Base-by-base conservation (phyloP, 2,329 filamentous ascomycete species). In the Zarea fungicola region DNA sequence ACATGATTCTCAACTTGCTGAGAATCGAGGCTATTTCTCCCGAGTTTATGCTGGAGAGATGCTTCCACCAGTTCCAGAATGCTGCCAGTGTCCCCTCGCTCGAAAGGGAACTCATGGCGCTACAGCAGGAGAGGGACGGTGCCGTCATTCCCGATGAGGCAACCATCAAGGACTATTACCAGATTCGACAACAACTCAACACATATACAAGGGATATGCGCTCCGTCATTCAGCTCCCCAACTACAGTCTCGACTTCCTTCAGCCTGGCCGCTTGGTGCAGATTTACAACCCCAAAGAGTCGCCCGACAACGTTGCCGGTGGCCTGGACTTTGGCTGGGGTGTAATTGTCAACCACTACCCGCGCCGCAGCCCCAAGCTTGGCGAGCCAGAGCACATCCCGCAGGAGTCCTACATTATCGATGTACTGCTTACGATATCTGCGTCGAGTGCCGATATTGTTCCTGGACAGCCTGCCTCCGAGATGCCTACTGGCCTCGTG, bases 1-100 rank as follows among this genome's bases (percentile, higher is more conserved):
- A 99, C 72, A 99, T 99, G 93, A 89, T 99, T 62, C 76, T 99
- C 50, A 99, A 99, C 63, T 71, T 99, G 53, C 85, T 97, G 67
- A 81, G 93, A 68, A 92, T 99, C n/a, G 93, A 99, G 65, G 92
- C 90, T n/a, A 95, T 99, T 43, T 97, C 91, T 8, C 93, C 95
- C 2, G 92, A 99, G 60, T 97, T 89, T 62, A 99, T 99, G 93
- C 75, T 99, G n/a, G 91, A 97, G 72, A 82, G 87, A 57, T 99
- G 93, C 63, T 99, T 99, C 73, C 95, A 89, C 67, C 93, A 99
- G 67, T 99, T 99, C 70, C 93, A 99, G 65, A 97, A 95, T 60
- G 89, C 89, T 2, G 87, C 92, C 10, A 90, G 86, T 57, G 89
- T 96, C 8, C 87, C 87, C 18, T 76, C 77, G 11, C 69, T 97